Conservation (phyloP, 305 asterid genomes). For the Fraxinus albicans region DNA sequence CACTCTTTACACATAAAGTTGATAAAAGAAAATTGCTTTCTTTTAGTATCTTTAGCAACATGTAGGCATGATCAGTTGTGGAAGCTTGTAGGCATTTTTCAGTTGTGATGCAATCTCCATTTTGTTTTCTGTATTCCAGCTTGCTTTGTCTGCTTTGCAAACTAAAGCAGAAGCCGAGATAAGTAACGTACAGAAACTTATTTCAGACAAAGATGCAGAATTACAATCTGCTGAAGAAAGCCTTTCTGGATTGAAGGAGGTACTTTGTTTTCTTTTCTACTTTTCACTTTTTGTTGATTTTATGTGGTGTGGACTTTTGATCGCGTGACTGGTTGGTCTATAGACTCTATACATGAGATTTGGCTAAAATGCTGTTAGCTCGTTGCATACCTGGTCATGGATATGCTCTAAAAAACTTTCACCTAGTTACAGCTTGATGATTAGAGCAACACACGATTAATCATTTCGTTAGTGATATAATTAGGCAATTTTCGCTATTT, state of each 20-base stretch:
- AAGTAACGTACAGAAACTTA: slow-evolving; percentile 57
- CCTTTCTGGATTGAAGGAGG: slow-evolving; percentile 80
- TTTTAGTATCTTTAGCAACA: background rate
- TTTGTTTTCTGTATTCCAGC: slow-evolving; percentile 48
- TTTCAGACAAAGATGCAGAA: slow-evolving; percentile 74
- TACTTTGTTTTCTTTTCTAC: slow-evolving; percentile 26
- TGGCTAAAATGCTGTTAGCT: background rate
- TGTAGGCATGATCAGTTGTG: background rate
- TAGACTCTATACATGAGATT: background rate
- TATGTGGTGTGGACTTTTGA: background rate
- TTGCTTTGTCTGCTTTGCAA: slow-evolving; percentile 62
- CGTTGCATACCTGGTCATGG: background rate
- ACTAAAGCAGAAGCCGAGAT: slow-evolving; percentile 66
- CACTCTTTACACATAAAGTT: background rate
- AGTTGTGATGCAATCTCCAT: slow-evolving; percentile 23
- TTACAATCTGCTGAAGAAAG: slow-evolving; percentile 66
- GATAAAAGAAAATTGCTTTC: background rate
- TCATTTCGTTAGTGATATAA: background rate
- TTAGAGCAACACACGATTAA: background rate
- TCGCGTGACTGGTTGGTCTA: background rate
- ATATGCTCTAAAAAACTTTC: background rate
- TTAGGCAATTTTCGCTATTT: background rate
- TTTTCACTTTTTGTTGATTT: background rate
- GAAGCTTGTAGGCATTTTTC: background rate
- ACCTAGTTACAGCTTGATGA: background rate